Conservation (phyloP, 805 yeast genomes). For the Yamadazyma endophytica region DNA sequence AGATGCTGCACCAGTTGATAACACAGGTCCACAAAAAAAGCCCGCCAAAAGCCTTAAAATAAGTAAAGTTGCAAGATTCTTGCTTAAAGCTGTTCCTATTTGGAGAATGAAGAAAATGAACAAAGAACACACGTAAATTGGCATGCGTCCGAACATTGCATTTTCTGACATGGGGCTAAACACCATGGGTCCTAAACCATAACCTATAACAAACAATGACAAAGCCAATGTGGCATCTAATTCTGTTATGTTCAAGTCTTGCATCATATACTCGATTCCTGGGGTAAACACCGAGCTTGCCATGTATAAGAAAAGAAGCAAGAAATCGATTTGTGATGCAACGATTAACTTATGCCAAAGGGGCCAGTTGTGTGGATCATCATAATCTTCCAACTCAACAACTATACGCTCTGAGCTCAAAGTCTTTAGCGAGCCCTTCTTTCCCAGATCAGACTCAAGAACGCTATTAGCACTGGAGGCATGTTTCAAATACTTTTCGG, state of each 20-base stretch:
- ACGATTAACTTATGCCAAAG: conserved; percentile 32
- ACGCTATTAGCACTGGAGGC: too few relatives aligned
- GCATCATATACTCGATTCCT: conserved; percentile 41
- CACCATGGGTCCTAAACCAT: conserved; percentile 59
- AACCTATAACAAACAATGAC: conserved; percentile 55
- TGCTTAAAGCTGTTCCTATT: conserved; percentile 52
- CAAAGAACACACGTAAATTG: conserved; percentile 45
- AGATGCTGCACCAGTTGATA: conserved; percentile 58
- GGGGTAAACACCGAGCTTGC: conserved; percentile 58
- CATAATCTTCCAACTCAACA: conserved; percentile 37
- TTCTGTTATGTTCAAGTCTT: conserved; percentile 40
- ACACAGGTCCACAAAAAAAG: conserved; percentile 50
- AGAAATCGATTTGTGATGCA: conserved; percentile 22
- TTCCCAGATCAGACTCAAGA: too few relatives aligned
- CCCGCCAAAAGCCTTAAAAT: conserved; percentile 54
- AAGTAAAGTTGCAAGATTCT: conserved; percentile 48
- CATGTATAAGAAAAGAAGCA: conserved; percentile 23
- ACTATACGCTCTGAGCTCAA: conserved; percentile 1
- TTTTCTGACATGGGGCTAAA: conserved; percentile 60
- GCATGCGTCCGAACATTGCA: conserved; percentile 50
- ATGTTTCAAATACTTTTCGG: conserved; percentile 24
- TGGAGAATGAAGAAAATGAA: conserved; percentile 50
- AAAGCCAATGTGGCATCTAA: conserved; percentile 49
- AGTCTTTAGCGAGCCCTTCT: too few relatives aligned
- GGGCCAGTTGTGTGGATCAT: conserved; percentile 58